Evolutionary conservation across 164 flowering plant species (phyloP), one percentile per base, ranked within the genome.

Genomic region (Vitis cinerea): DNA sequence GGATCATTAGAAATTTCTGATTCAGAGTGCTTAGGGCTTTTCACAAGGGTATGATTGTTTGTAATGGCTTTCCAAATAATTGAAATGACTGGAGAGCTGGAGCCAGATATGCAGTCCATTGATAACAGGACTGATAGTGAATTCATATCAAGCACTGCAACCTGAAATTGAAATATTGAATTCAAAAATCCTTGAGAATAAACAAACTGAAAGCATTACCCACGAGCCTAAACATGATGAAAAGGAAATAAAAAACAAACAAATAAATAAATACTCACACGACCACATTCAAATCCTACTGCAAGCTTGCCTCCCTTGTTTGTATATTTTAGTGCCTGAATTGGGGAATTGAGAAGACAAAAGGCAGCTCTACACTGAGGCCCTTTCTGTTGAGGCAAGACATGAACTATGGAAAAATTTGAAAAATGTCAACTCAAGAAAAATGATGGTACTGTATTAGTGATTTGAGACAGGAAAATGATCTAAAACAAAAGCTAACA

Each of bases 111-210:
- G 63, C 64, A 71, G 60, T 90, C 86, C 14, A 78, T 83, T 62
- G 77, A 75, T 78, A 84, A 90, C 70, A 80, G 16, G 69, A 85
- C 78, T 63, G 92, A 85, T 15, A 78, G 75, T 9, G 80, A 77
- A 68, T 47, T 73, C 79, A 78, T 75, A 78, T 90, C 92, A 72
- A 91, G 78, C 69, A 90, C 84, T 58, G 86, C 88, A 56, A 90
- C 83, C 98, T 91, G 96, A 72, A 82, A 80, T 37, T 10, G 52
- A 68, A 64, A 58, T 60, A 61, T 66, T 29, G 52, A 49, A 62
- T 50, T 13, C 44, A 59, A 59, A 15, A 63, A 59, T 37, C 29
- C 12, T 13, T 44, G n/a, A 62, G 8, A 57, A 50, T 10, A 30
- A 63, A 30, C 6, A 27, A 59, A 10, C 29, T 63, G 29, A 47